Evolutionary conservation across 208 protist species (phyloP), one percentile per base, ranked within the genome.

Genomic region (Crithidia mellificae): DNA sequence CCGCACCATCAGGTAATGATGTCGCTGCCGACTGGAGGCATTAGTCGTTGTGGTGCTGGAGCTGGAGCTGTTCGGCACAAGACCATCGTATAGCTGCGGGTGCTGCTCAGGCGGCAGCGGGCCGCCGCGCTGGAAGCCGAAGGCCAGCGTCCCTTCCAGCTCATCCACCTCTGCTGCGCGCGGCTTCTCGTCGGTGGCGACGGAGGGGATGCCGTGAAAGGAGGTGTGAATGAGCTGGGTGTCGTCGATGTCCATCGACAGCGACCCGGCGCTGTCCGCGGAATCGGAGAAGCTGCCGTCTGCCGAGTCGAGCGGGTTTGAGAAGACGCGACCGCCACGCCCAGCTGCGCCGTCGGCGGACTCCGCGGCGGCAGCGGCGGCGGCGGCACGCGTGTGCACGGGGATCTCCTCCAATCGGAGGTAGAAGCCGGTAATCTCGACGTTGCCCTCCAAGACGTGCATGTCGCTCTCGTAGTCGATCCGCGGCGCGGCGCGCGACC

Each of bases 401-500:
- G 51, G 52, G 12, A 95, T 30, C 75, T 97, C 90, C 53, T 84
- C 58, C 20, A 97, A 39, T 12, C 83, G 68, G 15, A 97, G 58
- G 62, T 89, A 96, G 70, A 84, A 93, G 12, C 79, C 80, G 9
- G 75, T 84, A 14, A 81, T 85, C 63, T 92, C 83, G 1, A 92
- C 76, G 43, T 74, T 81, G 65, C 80, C 81, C 72, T 93, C 84
- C 15, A 96, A 63, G 9, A 96, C 84, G 76, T 92, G 78, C 70
- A 93, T 80, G 69, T 97, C 89, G 66, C 90, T 82, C 74, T 90
- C 84, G 70, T 95, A 94, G 74, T 93, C 84, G 53, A 91, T 80
- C 39, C 81, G 74, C 64, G 78, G 78, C n/a, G 72, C 64, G 36
- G 80, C 44, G 34, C 91, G 79, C 11, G 47, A 41, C 91, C 93